A percentile compares a stretch with the other conserved stretches of the same genome.
phyloP scores from a whole-genome alignment of 805 yeast genomes.

The Danielia oregonensis region DNA sequence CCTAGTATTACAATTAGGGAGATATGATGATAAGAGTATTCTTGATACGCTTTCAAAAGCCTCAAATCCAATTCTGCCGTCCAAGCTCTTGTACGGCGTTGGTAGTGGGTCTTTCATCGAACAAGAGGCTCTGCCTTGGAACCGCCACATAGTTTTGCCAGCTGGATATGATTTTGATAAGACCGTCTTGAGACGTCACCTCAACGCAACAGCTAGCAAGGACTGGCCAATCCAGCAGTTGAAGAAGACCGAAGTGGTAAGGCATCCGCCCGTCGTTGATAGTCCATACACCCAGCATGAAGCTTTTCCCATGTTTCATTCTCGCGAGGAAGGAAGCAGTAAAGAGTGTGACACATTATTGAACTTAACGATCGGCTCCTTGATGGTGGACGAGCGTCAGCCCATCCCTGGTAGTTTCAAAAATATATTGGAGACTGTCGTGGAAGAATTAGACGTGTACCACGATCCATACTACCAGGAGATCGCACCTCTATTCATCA shows the following conservation, averaged over 20 bases:
- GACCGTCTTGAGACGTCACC: background rate
- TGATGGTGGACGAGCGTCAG: background rate
- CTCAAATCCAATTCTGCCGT: background rate
- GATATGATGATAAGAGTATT: background rate
- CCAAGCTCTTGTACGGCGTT: background rate
- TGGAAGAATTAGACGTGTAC: conserved; percentile 7
- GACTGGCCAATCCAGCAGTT: background rate
- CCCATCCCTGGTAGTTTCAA: conserved; percentile 6
- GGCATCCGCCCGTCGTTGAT: background rate
- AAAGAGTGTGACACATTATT: background rate
- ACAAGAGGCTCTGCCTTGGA: background rate
- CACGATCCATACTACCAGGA: conserved; percentile 9
- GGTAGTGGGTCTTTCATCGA: conserved; percentile 1
- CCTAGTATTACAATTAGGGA: background rate
- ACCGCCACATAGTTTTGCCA: background rate
- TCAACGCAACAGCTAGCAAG: background rate
- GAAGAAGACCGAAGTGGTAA: background rate
- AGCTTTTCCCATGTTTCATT: background rate
- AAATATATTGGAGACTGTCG: conserved; percentile 2
- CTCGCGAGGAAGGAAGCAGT: background rate
- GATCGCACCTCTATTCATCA: conserved; percentile 6
- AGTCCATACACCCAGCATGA: background rate
- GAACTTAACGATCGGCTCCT: background rate
- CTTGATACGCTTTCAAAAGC: background rate
- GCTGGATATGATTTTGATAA: background rate